Evolutionary conservation across 371 early-diverging fungal genomes (phyloP).

Genomic region (Mucor saturninus): DNA sequence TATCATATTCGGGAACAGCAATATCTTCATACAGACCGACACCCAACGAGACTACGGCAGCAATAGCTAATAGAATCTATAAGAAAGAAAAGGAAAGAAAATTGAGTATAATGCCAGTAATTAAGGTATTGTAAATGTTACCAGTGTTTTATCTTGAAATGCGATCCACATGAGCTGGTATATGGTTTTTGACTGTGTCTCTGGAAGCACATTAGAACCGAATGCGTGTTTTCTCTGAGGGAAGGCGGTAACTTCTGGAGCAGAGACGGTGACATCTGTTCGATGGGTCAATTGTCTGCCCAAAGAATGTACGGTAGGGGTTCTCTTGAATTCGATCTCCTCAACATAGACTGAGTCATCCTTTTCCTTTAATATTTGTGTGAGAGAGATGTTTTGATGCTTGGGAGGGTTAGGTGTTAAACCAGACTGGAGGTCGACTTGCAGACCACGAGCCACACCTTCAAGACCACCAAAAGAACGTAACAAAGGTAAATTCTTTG

Average conservation of each 20-base stretch:
- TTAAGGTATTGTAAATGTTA: conserved; percentile 16
- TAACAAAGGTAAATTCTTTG: conserved; percentile 57
- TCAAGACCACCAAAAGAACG: conserved; percentile 52
- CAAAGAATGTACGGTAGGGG: conserved; percentile 29
- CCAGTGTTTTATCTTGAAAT: conserved; percentile 79
- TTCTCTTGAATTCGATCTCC: conserved; percentile 29
- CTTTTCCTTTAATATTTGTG: conserved; percentile 29
- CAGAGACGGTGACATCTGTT: conserved; percentile 17
- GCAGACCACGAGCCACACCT: conserved; percentile 61
- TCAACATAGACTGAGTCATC: conserved; percentile 28
- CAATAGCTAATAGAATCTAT: conserved; percentile 73
- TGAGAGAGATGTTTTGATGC: conserved; percentile 26
- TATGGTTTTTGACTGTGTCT: conserved; percentile 61
- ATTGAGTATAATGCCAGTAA: too few relatives aligned
- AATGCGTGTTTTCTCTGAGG: conserved; percentile 47
- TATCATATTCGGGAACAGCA: conserved; percentile 44
- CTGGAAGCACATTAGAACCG: conserved; percentile 70
- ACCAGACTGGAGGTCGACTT: conserved; percentile 53
- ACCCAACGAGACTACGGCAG: conserved; percentile 84
- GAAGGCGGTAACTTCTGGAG: conserved; percentile 29
- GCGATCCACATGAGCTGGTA: conserved; percentile 76
- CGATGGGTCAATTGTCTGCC: conserved; percentile 30
- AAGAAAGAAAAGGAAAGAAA: neutral
- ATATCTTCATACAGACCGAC: conserved; percentile 88
- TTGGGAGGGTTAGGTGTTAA: conserved; percentile 35